Base-by-base conservation (phyloP, 108 stramenopile species). In the Pseudonitzschia multiseries region DNA sequence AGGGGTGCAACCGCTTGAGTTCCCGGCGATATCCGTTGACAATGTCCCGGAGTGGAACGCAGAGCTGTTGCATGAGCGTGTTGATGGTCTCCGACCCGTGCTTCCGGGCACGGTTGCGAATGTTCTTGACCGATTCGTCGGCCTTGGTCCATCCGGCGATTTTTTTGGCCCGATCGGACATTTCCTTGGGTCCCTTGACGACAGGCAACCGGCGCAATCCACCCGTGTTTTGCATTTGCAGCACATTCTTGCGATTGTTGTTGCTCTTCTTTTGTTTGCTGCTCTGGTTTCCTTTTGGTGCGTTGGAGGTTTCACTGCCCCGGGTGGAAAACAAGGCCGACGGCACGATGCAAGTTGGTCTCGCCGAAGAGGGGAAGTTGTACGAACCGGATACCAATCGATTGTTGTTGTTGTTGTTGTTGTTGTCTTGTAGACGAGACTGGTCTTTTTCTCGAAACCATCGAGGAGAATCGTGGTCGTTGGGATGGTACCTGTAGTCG, bases 1-100 rank as follows among this genome's bases (percentile, higher is more conserved):
- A 98, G 10, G 97, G 97, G 84, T 98, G 97, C 51, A 98, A 79
- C 26, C 79, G 61, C 48, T 79, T 59, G 66, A 89, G 84, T 72
- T 91, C 86, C 24, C 79, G 67, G 32, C 85, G 68, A 73, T 96
- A 98, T n/a, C 85, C 85, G 24, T 92, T 60, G 1, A 96, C 84
- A 15, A 87, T 70, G 36, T 97, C 89, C 56, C 87, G 78, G 20
- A 98, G 72, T 12, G 97, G 97, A 10, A 82, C 26, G 57, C 95
- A 96, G 21, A 96, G 61, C 31, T 70, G 82, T 73, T 96, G 92
- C 22, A 81, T 80, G 33, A 98, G 74, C 32, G 83, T 80, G 65
- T 96, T 93, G 51, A 98, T 68, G 28, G 81, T 78, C 77, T 90
- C 87, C 17, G 89, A 81, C 1, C 88, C 93, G 52, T 87, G 88